A percentile compares a stretch with the other conserved stretches of the same genome.
Evolutionary conservation across 768 basidiomycete species (phyloP).

Genomic region (Auriscalpium vulgare): DNA sequence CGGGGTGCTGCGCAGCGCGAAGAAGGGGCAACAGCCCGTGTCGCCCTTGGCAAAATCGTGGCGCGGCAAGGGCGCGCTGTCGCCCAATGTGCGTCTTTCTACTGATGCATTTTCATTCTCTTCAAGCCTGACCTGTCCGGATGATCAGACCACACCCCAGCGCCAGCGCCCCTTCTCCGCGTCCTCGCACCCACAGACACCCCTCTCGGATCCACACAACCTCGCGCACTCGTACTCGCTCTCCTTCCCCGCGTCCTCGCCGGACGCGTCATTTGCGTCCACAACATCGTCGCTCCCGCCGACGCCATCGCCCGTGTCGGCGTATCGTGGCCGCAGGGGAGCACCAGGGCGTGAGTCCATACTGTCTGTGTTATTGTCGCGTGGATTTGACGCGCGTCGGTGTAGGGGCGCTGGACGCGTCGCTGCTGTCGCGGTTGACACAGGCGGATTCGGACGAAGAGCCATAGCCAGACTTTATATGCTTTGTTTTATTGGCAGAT

Average conservation of each 20-base stretch:
- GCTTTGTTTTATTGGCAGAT: too few relatives aligned
- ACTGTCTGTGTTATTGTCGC: neutral
- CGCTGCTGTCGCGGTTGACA: conserved; percentile 10
- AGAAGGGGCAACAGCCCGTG: neutral
- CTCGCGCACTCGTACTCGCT: conserved; percentile 13
- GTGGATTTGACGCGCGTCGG: neutral
- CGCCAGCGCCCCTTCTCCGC: conserved; percentile 15
- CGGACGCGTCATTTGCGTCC: conserved; percentile 9
- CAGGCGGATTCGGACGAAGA: conserved; percentile 12
- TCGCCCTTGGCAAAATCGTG: neutral
- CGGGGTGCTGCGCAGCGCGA: neutral
- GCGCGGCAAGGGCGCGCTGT: conserved; percentile 7
- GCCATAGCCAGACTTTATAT: too few relatives aligned
- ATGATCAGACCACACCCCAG: conserved; percentile 10
- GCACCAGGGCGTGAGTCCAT: conserved; percentile 11
- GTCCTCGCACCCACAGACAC: neutral
- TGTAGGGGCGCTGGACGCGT: conserved; percentile 13
- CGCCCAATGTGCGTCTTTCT: conserved; percentile 8
- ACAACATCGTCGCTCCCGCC: conserved; percentile 8
- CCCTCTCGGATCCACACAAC: conserved; percentile 11
- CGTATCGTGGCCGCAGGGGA: conserved; percentile 15
- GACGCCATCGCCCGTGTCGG: conserved; percentile 9
- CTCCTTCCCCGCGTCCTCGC: conserved; percentile 4
- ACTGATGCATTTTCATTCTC: neutral
- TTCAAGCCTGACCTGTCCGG: neutral